These are phyloP conservation scores for Diaporthe caulivora DNA, from an alignment of 2,329 filamentous ascomycete species.

Conservation along the genomic window DNA sequence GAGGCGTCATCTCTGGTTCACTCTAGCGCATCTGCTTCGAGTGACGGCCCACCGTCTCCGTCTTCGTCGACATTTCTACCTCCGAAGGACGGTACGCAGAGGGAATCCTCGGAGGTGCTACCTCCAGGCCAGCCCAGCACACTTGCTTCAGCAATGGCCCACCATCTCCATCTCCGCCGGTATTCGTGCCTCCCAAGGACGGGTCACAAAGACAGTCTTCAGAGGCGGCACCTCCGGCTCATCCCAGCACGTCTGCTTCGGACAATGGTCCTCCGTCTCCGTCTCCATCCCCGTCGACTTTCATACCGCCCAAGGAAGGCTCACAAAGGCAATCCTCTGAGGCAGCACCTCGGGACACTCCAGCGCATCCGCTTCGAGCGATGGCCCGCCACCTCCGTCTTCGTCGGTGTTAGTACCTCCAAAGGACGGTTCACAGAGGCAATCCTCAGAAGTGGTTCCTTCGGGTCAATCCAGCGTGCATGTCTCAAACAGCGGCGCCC, in stretches of 20 bases:
- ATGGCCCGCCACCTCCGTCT: not conserved
- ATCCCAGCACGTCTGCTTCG: not conserved
- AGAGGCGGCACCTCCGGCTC: not conserved
- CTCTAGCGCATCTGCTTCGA: not conserved
- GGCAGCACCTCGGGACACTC: not conserved
- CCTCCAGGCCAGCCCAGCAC: not conserved
- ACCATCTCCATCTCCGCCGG: not conserved
- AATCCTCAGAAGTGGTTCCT: not conserved
- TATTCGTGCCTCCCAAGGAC: not conserved
- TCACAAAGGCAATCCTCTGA: not conserved
- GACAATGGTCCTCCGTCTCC: not conserved
- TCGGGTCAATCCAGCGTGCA: not conserved
- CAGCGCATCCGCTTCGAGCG: not conserved
- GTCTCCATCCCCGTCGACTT: not conserved
- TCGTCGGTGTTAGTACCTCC: not conserved
- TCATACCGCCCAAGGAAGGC: not conserved
- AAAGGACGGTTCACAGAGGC: not conserved
- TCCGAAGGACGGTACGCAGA: not conserved
- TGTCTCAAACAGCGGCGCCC: not conserved
- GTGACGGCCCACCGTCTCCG: not conserved
- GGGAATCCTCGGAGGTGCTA: not conserved
- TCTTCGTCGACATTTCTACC: no score
- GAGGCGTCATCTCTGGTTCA: not conserved
- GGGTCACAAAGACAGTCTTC: not conserved
- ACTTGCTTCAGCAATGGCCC: not conserved